Percentiles rank a stretch among this genome's conserved stretches.
Evolutionary conservation across 108 stramenopile genomes (phyloP).

Genomic region (Discostella stelligeroides): DNA sequence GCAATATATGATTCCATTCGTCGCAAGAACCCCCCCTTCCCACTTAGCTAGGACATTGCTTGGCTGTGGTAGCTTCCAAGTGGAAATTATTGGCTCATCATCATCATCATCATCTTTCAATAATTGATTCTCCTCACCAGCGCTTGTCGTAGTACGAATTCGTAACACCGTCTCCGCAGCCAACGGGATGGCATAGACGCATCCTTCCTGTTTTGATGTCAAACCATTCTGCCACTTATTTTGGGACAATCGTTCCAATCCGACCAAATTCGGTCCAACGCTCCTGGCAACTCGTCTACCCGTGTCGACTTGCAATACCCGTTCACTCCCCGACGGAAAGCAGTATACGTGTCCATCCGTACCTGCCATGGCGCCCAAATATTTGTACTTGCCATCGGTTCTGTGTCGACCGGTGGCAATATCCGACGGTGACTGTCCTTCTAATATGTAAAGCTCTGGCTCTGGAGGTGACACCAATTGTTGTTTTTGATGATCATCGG

Average conservation of each 20-base stretch:
- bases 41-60: slow-evolving; percentile 69
- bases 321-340: slow-evolving; percentile 78
- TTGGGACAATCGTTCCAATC: slow-evolving; percentile 66
- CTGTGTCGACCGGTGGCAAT: slow-evolving; percentile 76
- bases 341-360: slow-evolving; percentile 78
- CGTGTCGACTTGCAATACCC: slow-evolving; percentile 77
- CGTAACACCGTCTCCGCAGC: slow-evolving; percentile 71
- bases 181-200: slow-evolving; percentile 85
- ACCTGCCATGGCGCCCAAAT: slow-evolving; percentile 77
- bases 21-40: slow-evolving; percentile 78
- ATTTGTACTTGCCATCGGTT: slow-evolving; percentile 88
- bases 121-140: slow-evolving; percentile 11
- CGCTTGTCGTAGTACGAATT: slow-evolving; percentile 41
- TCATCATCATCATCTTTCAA: slow-evolving; percentile 15
- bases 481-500: no score
- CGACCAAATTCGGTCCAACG: slow-evolving; percentile 73
- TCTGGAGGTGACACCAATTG: slow-evolving; percentile 17
- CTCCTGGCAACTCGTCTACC: slow-evolving; percentile 34
- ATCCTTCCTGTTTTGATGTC: slow-evolving; percentile 56
- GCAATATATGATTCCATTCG: slow-evolving; percentile 74
- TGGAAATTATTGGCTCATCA: slow-evolving; percentile 58
- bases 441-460: slow-evolving; percentile 34
- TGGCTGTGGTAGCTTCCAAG: slow-evolving; percentile 66
- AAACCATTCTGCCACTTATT: slow-evolving; percentile 94
- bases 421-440: slow-evolving; percentile 35